These are phyloP conservation scores for Clonostachys rosea DNA, from an alignment of 2,329 filamentous ascomycete genomes.

Conservation along the genomic window DNA sequence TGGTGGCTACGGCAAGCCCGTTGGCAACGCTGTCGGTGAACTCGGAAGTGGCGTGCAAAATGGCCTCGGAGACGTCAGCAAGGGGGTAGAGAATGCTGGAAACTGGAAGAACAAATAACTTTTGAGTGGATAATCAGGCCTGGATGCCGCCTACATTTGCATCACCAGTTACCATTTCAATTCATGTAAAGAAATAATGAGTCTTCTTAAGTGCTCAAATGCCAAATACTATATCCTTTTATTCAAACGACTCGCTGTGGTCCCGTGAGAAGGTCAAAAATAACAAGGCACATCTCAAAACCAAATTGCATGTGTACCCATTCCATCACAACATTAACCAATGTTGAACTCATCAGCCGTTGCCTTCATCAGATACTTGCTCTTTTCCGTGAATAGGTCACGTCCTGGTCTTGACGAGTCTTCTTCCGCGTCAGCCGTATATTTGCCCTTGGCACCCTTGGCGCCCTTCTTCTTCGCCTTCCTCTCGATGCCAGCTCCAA, in stretches of 20 bases:
- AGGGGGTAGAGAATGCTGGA: conserved; percentile 53
- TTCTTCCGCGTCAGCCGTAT: conserved; percentile 32
- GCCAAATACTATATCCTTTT: not conserved
- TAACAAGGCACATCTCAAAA: not conserved
- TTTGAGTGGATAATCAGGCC: not conserved
- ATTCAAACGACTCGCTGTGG: no score
- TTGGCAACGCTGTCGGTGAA: conserved; percentile 50
- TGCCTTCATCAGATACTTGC: conserved; percentile 61
- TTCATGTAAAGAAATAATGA: not conserved
- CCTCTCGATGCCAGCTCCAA: conserved; percentile 54
- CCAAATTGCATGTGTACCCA: not conserved
- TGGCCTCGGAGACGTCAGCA: conserved; percentile 40
- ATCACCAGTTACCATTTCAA: not conserved
- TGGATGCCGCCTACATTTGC: not conserved
- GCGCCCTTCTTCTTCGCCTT: conserved; percentile 35
- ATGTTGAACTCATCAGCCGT: conserved; percentile 65
- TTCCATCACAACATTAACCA: conserved; percentile 35
- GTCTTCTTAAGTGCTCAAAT: not conserved
- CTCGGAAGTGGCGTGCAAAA: conserved; percentile 48
- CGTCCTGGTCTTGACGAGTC: conserved; percentile 22
- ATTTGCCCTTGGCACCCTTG: conserved; percentile 23
- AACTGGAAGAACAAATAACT: conserved; percentile 42
- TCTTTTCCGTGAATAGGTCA: conserved; percentile 53
- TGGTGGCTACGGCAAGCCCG: conserved; percentile 45
- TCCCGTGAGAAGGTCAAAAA: not conserved